Evolutionary conservation across 768 basidiomycete genomes (phyloP), one percentile per base, ranked within the genome.

Genomic region (Serpula lacrymans): DNA sequence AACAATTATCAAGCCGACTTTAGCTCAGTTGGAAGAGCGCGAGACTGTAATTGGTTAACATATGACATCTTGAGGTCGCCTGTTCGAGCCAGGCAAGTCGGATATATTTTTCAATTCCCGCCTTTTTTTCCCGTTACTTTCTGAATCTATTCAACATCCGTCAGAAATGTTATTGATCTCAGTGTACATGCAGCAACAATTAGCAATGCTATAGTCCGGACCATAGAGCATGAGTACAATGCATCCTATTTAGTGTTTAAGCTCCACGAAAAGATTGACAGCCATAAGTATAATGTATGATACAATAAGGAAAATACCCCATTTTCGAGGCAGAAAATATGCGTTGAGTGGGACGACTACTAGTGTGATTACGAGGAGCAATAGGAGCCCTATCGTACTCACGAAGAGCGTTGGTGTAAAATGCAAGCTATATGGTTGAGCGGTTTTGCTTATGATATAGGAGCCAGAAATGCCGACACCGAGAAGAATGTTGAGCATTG

Each of bases 381-480:
- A 55, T 6, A 99, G 71, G n/a, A 99, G 70, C 6, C 94, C 92
- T 5, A 85, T 61, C 5, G 82, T 70, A 55, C 89, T 94, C 49
- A 92, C 85, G 59, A 93, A 67, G 32, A 98, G 75, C 1, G 93
- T 95, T 0, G 73, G 77, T 12, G 86, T 84, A 60, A 96, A 87
- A 31, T 83, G 68, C 16, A 98, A 73, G n/a, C 64, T 52, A 58
- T 87, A 88, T 6, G 89, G 78, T 32, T 78, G 37, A 5, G 49
- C 54, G 3, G 77, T 79, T 38, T 85, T 70, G 25, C 77, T 65
- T 47, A 87, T 89, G 53, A 94, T 75, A 57, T 90, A 89, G 3
- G 87, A 80, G 5, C 96, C 95, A 0, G 93, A 92, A 37, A 95
- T 75, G 16, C 96, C 96, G 42, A 98, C 75, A 1, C 95, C 95